Conservation (phyloP, 345 rosid species). For the Boechera stricta region DNA sequence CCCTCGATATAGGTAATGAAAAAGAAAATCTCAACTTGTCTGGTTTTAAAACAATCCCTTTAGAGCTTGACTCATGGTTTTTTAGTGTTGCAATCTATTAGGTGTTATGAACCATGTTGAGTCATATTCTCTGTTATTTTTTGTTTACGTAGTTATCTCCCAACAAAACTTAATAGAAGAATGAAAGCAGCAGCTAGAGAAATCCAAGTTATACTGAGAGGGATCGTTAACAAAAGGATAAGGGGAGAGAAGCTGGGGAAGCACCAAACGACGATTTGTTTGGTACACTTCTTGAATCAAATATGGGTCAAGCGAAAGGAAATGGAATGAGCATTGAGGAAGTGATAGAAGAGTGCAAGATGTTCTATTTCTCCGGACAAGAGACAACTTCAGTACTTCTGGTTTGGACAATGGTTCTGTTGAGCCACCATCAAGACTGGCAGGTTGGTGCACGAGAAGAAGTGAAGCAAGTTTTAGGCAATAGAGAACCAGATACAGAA, state of each 20-base stretch:
- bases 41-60: background rate
- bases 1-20: conserved; percentile 33
- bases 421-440: conserved; percentile 60
- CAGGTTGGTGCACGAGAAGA: conserved; percentile 63
- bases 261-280: background rate
- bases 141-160: conserved; percentile 41
- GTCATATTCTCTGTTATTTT: background rate
- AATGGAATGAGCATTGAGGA: conserved; percentile 49
- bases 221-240: conserved; percentile 43
- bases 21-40: background rate
- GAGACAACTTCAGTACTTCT: conserved; percentile 30
- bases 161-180: conserved; percentile 37
- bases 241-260: conserved; percentile 36
- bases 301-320: conserved; percentile 34
- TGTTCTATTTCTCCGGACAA: conserved; percentile 31
- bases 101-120: background rate
- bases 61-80: background rate
- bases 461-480: conserved; percentile 53
- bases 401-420: conserved; percentile 59
- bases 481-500: conserved; percentile 39
- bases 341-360: conserved; percentile 61
- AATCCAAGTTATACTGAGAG: conserved; percentile 27
- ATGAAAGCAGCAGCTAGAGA: conserved; percentile 28
- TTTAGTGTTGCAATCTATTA: background rate
- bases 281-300: conserved; percentile 17